Base-by-base conservation (phyloP, 352 stramenopile genomes). In the Phytophthora pseudosyringae region DNA sequence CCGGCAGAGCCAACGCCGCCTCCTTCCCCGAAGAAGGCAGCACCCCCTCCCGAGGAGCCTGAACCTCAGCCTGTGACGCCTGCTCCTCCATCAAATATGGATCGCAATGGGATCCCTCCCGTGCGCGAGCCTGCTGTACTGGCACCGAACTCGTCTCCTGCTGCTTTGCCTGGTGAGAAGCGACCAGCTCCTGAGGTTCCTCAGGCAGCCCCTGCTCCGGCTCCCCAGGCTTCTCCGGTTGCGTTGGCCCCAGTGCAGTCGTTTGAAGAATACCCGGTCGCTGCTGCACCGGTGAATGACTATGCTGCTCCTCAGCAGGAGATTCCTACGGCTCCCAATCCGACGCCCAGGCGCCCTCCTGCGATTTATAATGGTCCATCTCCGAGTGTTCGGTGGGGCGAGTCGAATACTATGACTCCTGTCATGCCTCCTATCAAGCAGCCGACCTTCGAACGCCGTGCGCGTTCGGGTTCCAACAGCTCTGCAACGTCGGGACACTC, bases 401-500 rank as follows among this genome's bases (percentile, higher is more conserved):
- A 67, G 18, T 62, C 62, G 21, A 73, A 62, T 16, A 67, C 52
- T 16, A 73, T 73, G 59, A 71, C 59, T 12, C 59, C 73, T 33
- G 38, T 70, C 11, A 67, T 73, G 44, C 62, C 53, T 38, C 54
- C 58, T 6, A 62, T 67, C 18, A 81, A 78, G 28, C 59, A 50
- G 45, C 36, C 56, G 39, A 50, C 56, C 15, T 77, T 74, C 32
- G 62, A 80, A 31, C 67, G 62, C 38, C 86, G 86, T 39, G 73
- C 79, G 18, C 80, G 86, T 8, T 93, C 86, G 0, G 80, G 80
- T 38, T 94, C 86, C 0, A 90, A 87, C 57, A 83, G 82, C 39
- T 95, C 87, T 18, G 77, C 81, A 25, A 78, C 89, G 11, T 95
- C 87, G 25, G 81, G 80, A 0, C 74, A 91, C n/a, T 96, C 88